Conservation (phyloP, 2,329 filamentous ascomycete genomes). For the Phialocephala sp. region DNA sequence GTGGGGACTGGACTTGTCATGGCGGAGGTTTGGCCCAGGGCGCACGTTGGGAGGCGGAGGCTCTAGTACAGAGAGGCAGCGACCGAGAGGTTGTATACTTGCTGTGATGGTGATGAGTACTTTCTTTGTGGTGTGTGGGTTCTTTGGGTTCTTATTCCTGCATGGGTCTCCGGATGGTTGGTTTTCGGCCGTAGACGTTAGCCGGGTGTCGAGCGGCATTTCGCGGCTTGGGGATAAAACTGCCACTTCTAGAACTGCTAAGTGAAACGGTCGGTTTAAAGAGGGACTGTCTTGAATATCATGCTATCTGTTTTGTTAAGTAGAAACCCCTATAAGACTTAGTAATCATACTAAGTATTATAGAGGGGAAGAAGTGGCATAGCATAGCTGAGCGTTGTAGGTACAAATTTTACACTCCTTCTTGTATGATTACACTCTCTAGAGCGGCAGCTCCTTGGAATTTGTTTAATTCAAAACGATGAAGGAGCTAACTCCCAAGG, state of each 20-base stretch:
- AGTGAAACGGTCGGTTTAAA: no score
- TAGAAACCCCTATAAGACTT: no score
- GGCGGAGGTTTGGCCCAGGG: conserved; percentile 97
- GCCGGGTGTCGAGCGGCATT: not conserved
- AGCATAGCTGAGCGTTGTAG: no score
- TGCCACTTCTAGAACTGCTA: conserved; percentile 3
- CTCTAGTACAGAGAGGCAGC: conserved; percentile 10
- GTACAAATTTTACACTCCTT: no score
- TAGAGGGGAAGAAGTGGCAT: no score
- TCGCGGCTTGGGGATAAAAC: conserved; percentile 6
- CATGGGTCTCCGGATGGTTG: conserved; percentile 5
- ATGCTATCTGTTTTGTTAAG: no score
- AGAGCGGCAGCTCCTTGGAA: no score
- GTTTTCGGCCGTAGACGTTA: not conserved
- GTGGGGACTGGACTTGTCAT: conserved; percentile 26
- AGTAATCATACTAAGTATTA: no score
- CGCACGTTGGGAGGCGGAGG: conserved; percentile 60
- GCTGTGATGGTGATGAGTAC: conserved; percentile 22
- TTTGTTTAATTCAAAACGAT: no score
- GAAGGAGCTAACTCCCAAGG: no score
- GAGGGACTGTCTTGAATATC: no score
- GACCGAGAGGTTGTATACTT: conserved; percentile 16
- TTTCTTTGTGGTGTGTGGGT: conserved; percentile 19
- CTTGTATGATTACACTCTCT: no score
- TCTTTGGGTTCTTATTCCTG: conserved; percentile 15